phyloP scores from a whole-genome alignment of 257 asterid species.

The Solanum neorickii region DNA sequence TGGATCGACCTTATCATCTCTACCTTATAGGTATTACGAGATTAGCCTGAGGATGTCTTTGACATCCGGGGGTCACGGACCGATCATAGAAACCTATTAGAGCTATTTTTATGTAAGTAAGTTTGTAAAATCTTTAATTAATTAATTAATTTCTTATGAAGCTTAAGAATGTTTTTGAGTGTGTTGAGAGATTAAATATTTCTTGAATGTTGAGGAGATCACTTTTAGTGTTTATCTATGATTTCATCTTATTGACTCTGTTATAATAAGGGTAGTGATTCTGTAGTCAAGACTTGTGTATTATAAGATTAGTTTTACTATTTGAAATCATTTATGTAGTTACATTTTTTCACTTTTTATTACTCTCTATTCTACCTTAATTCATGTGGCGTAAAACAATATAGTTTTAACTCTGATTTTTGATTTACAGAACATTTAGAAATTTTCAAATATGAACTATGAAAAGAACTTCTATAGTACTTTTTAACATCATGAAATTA shows the following conservation, averaged over 20 bases:
- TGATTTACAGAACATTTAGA: no score
- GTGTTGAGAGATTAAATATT: slow-evolving; percentile 26
- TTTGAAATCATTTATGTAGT: neutral
- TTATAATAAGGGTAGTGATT: neutral
- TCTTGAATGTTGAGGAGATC: slow-evolving; percentile 32
- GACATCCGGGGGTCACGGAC: accelerated
- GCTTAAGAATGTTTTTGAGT: slow-evolving; percentile 30
- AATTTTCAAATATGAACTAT: no score
- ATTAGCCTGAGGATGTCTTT: neutral
- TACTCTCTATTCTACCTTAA: no score
- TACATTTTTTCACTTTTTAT: neutral
- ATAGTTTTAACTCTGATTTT: no score
- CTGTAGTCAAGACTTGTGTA: neutral
- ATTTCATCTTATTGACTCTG: neutral
- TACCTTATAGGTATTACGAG: no score
- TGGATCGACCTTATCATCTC: accelerated
- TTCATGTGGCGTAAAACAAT: no score
- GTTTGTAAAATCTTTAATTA: neutral
- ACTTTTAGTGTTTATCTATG: neutral
- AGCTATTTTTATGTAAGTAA: slow-evolving; percentile 8
- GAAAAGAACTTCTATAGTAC: neutral
- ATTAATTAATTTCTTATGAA: neutral
- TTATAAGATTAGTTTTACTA: neutral
- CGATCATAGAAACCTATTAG: neutral
- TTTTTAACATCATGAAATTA: neutral